Percentiles rank a stretch among this genome's conserved stretches.
These are phyloP conservation scores for Liriodendron chinense DNA, from an alignment of 164 flowering plant genomes.

Conservation along the genomic window DNA sequence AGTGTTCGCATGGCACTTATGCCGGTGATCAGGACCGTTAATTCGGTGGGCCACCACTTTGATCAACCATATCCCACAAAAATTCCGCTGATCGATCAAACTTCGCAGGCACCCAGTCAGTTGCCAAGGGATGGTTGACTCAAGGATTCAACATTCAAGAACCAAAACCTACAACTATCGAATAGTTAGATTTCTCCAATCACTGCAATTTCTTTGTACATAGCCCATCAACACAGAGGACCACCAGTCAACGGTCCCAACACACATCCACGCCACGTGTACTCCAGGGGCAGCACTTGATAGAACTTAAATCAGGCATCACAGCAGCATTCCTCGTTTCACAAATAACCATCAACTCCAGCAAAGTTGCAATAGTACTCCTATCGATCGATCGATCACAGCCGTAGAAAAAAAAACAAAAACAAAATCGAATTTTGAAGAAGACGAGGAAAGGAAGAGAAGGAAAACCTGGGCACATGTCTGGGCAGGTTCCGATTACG, in stretches of 20 bases:
- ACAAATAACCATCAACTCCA: no score
- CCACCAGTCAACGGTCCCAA: no score
- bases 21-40: not conserved
- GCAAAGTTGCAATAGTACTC: not conserved
- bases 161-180: not conserved
- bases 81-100: no score
- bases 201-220: not conserved
- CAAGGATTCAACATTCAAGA: not conserved
- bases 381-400: no score
- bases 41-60: not conserved
- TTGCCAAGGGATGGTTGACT: not conserved
- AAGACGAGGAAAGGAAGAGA: not conserved
- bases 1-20: not conserved
- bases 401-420: no score
- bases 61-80: not conserved
- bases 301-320: not conserved
- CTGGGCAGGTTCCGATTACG: constrained; percentile 42
- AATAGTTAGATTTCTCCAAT: not conserved
- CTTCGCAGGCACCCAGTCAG: not conserved
- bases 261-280: no score
- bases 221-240: not conserved
- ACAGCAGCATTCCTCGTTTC: not conserved
- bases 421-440: not conserved
- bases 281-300: not conserved
- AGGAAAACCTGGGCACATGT: constrained; percentile 49